Evolutionary conservation across 2,329 filamentous ascomycete species (phyloP).

Genomic region (Colletotrichum salicis): DNA sequence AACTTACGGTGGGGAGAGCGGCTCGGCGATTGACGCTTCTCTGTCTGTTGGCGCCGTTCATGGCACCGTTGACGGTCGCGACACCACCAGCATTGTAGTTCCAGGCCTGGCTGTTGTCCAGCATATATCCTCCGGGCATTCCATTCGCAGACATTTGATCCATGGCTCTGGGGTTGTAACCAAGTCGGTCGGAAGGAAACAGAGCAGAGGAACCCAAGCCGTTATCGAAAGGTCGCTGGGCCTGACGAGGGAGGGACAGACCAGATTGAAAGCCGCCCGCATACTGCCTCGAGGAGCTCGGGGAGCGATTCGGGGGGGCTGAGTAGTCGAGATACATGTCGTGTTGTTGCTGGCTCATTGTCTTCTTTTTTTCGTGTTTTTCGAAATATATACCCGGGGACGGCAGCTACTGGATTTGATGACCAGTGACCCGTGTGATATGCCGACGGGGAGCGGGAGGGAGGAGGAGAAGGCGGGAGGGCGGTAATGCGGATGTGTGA

Average conservation of each 20-base stretch:
- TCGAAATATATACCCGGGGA: conserved; percentile 8
- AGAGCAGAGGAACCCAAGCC: conserved; percentile 71
- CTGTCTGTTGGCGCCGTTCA: conserved; percentile 71
- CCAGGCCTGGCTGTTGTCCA: conserved; percentile 83
- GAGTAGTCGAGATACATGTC: conserved; percentile 81
- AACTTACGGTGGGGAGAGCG: conserved; percentile 78
- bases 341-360: conserved; percentile 64
- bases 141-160: conserved; percentile 54
- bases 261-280: conserved; percentile 60
- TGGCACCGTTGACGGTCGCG: conserved; percentile 68
- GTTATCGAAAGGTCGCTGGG: conserved; percentile 82
- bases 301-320: conserved; percentile 65
- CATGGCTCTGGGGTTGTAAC: conserved; percentile 69
- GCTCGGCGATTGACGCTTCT: conserved; percentile 65
- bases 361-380: conserved; percentile 36
- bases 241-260: conserved; percentile 56
- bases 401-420: conserved; percentile 18
- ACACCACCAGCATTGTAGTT: conserved; percentile 77
- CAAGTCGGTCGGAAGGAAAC: conserved; percentile 76
- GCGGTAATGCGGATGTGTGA: conserved; percentile 12
- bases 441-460: conserved; percentile 11
- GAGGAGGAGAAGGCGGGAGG: conserved; percentile 13
- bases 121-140: conserved; percentile 60
- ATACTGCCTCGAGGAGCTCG: conserved; percentile 55
- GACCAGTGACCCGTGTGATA: conserved; percentile 27